Base-by-base conservation (phyloP, 208 protist species). In the Crithidia bombi region DNA sequence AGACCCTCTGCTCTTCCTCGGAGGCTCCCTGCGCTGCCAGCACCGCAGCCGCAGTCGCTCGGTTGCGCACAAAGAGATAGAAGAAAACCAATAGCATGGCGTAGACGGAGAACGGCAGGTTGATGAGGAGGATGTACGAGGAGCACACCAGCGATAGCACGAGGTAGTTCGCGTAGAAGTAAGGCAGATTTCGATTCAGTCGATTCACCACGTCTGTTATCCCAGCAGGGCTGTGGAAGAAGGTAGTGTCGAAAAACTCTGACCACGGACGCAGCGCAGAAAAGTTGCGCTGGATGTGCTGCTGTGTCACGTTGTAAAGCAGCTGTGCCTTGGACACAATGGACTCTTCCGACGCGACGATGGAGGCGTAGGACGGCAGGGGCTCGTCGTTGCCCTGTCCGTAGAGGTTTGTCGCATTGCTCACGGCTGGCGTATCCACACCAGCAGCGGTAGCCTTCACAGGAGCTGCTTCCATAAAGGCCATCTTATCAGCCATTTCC, bases 81-180 rank as follows among this genome's bases (percentile, higher is more conserved):
- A 78, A 63, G 4, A 65, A 1, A 6, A 83, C 44, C 35, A 75
- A 63, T 19, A 86, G 5, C 33, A 90, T 38, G 26, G 89, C 56
- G 47, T 83, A 92, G 23, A 97, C 21, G 17, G 78, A 78, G 73
- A 97, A 96, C 30, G 77, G 19, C 28, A 84, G 80, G 61, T 97
- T 94, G 67, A 89, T 82, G 9, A 97, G 68, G 21, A 97, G 58
- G 21, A 94, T 81, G 71, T 91, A 95, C 0, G 84, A 85, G 6
- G 82, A 90, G 65, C 90, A 85, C 17, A 90, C 23, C 4, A 94
- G 25, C n/a, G 89, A 90, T 10, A 96, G 64, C 12, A 96, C 69
- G 26, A 97, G 65, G 75, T 97, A 97, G 73, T 97, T 97, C n/a
- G 84, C 71, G 76, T 94, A 91, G 64, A 95, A 97, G 78, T 93